phyloP scores from a whole-genome alignment of 169 alveolate genomes.

The Cyclospora cayetanensis region DNA sequence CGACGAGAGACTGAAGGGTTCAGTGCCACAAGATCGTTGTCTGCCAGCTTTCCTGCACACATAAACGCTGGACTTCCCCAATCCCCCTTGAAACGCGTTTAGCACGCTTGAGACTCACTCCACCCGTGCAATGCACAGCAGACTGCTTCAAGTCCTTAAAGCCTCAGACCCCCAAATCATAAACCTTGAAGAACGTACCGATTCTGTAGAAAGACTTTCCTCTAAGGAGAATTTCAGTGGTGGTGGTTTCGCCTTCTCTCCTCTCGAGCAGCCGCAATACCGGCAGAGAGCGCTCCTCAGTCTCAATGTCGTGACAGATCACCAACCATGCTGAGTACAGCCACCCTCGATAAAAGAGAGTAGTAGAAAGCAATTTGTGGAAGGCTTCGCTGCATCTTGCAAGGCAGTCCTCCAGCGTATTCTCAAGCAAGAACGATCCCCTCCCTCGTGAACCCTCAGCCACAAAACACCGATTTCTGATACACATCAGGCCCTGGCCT shows the following conservation, averaged over 20 bases:
- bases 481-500: neutral
- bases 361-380: no score
- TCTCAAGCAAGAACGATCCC: neutral
- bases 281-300: constrained; percentile 58
- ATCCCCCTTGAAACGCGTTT: neutral
- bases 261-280: constrained; percentile 62
- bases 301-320: constrained; percentile 71
- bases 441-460: constrained; percentile 15
- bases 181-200: constrained; percentile 43
- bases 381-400: no score
- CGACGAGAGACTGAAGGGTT: constrained; percentile 70
- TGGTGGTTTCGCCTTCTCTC: constrained; percentile 53
- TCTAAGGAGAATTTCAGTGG: constrained; percentile 41
- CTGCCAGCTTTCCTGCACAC: constrained; percentile 71
- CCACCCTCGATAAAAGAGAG: neutral
- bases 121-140: no score
- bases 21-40: constrained; percentile 71
- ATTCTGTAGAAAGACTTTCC: constrained; percentile 71
- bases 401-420: no score
- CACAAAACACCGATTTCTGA: no score
- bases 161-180: neutral
- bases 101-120: neutral
- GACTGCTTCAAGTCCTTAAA: neutral
- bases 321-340: constrained; percentile 71
- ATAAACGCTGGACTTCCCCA: neutral